Evolutionary conservation across 768 basidiomycete species (phyloP).

Genomic region (Tulasnella calospora): DNA sequence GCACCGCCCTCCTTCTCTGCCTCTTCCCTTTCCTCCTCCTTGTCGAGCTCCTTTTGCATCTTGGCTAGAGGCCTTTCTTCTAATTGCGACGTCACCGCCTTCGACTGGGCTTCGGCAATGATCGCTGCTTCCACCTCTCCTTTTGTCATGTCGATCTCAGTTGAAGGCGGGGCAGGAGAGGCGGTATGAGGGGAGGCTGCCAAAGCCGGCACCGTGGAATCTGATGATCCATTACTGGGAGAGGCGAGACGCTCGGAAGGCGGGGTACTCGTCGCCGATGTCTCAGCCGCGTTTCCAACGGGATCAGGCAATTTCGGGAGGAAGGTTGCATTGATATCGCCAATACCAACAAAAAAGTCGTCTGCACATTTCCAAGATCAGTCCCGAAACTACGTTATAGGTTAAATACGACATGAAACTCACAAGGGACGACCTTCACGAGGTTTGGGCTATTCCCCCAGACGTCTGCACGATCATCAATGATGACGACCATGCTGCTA

Average conservation of each 20-base stretch:
- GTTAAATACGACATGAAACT: constrained; percentile 35
- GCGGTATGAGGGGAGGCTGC: constrained; percentile 2
- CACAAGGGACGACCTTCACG: constrained; percentile 94
- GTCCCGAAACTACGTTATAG: neutral
- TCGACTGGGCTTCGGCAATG: constrained; percentile 57
- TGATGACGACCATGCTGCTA: constrained; percentile 98
- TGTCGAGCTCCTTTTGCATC: constrained; percentile 58
- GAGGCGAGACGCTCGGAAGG: constrained; percentile 16
- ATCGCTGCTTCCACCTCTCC: constrained; percentile 46
- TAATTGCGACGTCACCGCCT: constrained; percentile 76
- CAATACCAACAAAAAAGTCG: constrained; percentile 96
- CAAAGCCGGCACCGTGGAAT: neutral
- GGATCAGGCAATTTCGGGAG: constrained; percentile 59
- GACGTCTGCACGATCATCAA: constrained; percentile 96
- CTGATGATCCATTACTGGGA: neutral
- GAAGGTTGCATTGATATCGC: constrained; percentile 96
- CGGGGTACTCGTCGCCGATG: constrained; percentile 19
- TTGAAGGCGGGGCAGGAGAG: neutral
- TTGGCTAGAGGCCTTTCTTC: constrained; percentile 83
- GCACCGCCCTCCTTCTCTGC: constrained; percentile 10
- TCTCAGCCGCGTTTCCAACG: constrained; percentile 22
- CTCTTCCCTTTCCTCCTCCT: constrained; percentile 45
- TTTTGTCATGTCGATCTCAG: constrained; percentile 24
- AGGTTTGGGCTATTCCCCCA: constrained; percentile 98
- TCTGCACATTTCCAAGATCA: constrained; percentile 46